phyloP scores from a whole-genome alignment of 768 basidiomycete genomes.

The Suillus bovinus region DNA sequence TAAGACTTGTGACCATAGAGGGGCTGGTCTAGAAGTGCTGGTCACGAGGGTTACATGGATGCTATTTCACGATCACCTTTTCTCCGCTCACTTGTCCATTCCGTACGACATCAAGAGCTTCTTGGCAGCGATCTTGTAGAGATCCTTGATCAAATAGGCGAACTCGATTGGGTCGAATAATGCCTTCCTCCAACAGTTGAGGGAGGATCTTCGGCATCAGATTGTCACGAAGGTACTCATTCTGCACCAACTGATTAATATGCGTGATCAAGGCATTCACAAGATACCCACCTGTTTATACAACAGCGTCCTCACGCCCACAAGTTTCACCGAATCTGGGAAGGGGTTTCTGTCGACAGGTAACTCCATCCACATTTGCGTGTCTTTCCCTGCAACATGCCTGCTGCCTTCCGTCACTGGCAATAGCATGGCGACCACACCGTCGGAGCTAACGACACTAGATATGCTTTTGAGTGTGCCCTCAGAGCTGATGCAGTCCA shows the following conservation, averaged over 20 bases:
- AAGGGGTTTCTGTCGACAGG: constrained; percentile 40
- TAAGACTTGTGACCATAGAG: no score
- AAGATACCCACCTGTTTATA: constrained; percentile 38
- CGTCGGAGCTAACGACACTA: constrained; percentile 38
- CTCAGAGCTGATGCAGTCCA: constrained; percentile 42
- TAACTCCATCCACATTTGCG: constrained; percentile 34
- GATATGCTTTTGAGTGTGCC: constrained; percentile 38
- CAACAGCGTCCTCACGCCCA: constrained; percentile 42
- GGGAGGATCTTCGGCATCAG: constrained; percentile 50
- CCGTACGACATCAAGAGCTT: constrained; percentile 46
- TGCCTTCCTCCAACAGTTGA: constrained; percentile 35
- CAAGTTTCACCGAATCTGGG: constrained; percentile 34
- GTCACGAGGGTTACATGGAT: not conserved
- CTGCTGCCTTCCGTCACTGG: constrained; percentile 45
- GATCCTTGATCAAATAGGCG: constrained; percentile 43
- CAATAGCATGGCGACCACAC: constrained; percentile 43
- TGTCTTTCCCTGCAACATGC: constrained; percentile 15
- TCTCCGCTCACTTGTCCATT: constrained; percentile 51
- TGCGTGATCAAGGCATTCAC: not conserved
- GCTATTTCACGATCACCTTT: constrained; percentile 46
- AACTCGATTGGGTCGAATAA: constrained; percentile 44
- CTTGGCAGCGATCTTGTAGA: constrained; percentile 40
- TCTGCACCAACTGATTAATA: constrained; percentile 25
- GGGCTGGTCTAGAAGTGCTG: no score
- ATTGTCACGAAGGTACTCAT: constrained; percentile 41